Evolutionary conservation across 1,139 yeast genomes (phyloP).

Genomic region (Scheffersomyces insectosa): DNA sequence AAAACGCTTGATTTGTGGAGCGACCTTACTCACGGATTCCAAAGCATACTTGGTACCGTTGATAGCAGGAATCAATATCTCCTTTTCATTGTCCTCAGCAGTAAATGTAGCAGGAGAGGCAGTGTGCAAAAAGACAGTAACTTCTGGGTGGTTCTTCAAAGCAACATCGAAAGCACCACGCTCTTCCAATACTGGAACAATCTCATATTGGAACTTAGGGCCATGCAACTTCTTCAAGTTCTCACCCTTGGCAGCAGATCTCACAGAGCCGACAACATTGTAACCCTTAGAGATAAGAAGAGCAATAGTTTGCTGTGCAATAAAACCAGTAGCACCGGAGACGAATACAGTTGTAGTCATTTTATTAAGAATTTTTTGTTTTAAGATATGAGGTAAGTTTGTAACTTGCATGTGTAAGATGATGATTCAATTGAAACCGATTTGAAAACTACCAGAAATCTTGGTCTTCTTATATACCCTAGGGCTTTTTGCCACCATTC

Average conservation of each 20-base stretch:
- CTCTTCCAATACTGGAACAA: constrained; percentile 27
- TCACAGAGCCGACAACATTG: constrained; percentile 37
- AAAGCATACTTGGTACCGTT: constrained; percentile 31
- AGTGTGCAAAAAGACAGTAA: constrained; percentile 26
- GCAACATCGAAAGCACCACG: constrained; percentile 34
- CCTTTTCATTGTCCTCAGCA: constrained; percentile 14
- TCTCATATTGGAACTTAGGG: constrained; percentile 25
- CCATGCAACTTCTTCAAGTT: constrained; percentile 19
- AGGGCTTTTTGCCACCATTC: no score
- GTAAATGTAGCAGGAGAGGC: constrained; percentile 17
- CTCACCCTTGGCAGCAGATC: constrained; percentile 35
- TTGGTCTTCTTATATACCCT: no score
- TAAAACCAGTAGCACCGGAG: constrained; percentile 43
- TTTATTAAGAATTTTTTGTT: constrained; percentile 47
- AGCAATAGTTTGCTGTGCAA: constrained; percentile 32
- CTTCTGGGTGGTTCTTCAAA: constrained; percentile 28
- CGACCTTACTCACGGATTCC: constrained; percentile 35
- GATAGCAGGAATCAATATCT: constrained; percentile 35
- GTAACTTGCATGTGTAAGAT: constrained; percentile 18
- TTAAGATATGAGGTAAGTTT: constrained; percentile 1
- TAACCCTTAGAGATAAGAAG: constrained; percentile 27
- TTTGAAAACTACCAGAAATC: no score
- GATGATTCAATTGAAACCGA: constrained; percentile 3
- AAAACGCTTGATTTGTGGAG: constrained; percentile 49
- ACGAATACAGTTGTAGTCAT: constrained; percentile 26